Conservation (phyloP, 371 early-diverging fungal species). For the Rhizomucor pusillus region DNA sequence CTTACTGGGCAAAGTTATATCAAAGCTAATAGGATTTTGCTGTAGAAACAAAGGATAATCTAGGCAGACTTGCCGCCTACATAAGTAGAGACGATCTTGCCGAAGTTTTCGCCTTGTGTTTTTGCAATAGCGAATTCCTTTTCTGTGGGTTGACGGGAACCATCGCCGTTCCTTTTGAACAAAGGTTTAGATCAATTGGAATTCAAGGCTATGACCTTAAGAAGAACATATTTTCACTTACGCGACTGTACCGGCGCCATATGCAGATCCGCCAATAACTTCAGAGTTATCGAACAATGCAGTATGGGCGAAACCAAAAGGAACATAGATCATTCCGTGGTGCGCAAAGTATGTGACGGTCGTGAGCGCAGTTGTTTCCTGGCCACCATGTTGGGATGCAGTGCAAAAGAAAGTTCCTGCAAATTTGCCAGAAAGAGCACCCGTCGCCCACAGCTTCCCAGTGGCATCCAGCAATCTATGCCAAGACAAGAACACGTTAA, state of each 20-base stretch:
- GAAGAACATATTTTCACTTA: constrained; percentile 2
- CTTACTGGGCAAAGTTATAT: too few relatives aligned
- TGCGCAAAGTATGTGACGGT: constrained; percentile 65
- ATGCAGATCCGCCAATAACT: constrained; percentile 62
- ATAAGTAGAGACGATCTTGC: constrained; percentile 17
- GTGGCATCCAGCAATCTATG: constrained; percentile 57
- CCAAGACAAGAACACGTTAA: too few relatives aligned
- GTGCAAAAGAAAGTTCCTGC: constrained; percentile 71
- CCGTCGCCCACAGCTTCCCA: constrained; percentile 72
- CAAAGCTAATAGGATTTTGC: too few relatives aligned
- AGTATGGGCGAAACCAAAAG: constrained; percentile 52
- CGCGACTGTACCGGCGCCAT: constrained; percentile 65
- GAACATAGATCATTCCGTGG: constrained; percentile 73
- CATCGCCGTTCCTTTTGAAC: constrained; percentile 18
- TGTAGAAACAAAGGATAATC: too few relatives aligned
- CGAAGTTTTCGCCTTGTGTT: constrained; percentile 35
- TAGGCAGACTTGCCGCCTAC: constrained; percentile 6
- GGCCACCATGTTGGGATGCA: constrained; percentile 68
- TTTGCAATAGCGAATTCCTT: constrained; percentile 66
- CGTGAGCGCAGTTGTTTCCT: constrained; percentile 67
- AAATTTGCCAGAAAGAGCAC: constrained; percentile 62
- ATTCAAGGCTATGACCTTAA: too few relatives aligned
- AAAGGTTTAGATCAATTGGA: too few relatives aligned
- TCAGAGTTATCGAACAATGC: constrained; percentile 35
- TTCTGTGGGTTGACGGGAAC: constrained; percentile 52